Conservation (phyloP, 2,329 filamentous ascomycete species). For the Pseudocercospora pini-densiflorae region DNA sequence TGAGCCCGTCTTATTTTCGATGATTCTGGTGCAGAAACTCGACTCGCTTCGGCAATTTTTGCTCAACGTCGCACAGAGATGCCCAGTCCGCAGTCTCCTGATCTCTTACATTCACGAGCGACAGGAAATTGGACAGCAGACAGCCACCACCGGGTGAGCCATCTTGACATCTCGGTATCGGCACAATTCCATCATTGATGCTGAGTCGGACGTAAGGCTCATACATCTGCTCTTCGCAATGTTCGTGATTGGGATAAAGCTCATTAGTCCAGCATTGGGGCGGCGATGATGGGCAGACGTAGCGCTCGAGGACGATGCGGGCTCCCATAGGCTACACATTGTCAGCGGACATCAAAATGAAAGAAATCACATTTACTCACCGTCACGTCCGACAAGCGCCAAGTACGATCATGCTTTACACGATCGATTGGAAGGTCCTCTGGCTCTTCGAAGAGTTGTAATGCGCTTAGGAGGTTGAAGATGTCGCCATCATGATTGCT, state of each 20-base stretch:
- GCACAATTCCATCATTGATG: conserved; percentile 62
- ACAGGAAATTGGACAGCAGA: conserved; percentile 50
- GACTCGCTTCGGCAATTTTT: conserved; percentile 48
- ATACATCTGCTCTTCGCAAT: conserved; percentile 28
- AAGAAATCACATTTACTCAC: background rate
- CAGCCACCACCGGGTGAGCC: conserved; percentile 51
- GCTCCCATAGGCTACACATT: conserved; percentile 57
- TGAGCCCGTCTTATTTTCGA: background rate
- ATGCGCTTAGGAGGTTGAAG: conserved; percentile 57
- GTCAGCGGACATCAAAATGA: background rate
- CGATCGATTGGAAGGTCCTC: conserved; percentile 54
- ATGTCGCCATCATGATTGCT: conserved; percentile 64
- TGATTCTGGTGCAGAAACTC: conserved; percentile 54
- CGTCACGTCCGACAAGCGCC: conserved; percentile 60
- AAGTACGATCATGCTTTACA: conserved; percentile 51
- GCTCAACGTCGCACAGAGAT: conserved; percentile 52
- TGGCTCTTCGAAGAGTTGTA: conserved; percentile 54
- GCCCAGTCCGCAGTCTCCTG: conserved; percentile 53
- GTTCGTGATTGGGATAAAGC: conserved; percentile 27
- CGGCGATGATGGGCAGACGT: conserved; percentile 49
- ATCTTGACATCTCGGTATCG: conserved; percentile 53
- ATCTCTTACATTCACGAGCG: conserved; percentile 47
- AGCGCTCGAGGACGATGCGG: conserved; percentile 58
- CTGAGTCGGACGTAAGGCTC: conserved; percentile 56
- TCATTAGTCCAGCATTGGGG: conserved; percentile 19